Evolutionary conservation across 2,329 filamentous ascomycete species (phyloP).

Genomic region (Ciborinia camelliae): DNA sequence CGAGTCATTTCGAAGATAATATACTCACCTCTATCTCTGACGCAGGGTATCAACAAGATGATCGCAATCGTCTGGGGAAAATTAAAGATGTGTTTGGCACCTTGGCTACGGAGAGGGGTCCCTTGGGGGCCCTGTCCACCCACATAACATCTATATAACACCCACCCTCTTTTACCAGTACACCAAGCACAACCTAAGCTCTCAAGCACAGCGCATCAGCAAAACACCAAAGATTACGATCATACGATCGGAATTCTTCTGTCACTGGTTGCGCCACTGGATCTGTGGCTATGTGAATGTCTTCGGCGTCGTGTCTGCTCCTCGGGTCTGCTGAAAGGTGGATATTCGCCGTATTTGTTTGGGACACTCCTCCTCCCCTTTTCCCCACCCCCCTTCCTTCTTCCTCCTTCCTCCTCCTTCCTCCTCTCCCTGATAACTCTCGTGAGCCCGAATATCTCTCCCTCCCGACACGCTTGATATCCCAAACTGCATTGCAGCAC

Average conservation of each 20-base stretch:
- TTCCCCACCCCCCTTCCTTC: no score
- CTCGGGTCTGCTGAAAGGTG: conserved; percentile 14
- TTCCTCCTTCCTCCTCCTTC: no score
- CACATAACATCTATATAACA: no score
- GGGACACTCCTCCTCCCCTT: no score
- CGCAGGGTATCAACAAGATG: conserved; percentile 60
- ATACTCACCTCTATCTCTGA: conserved; percentile 17
- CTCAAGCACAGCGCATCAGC: background rate
- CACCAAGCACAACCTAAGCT: background rate
- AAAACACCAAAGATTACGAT: background rate
- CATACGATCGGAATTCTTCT: conserved; percentile 12
- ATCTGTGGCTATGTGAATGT: conserved; percentile 16
- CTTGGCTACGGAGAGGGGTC: conserved; percentile 53
- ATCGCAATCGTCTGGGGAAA: conserved; percentile 51
- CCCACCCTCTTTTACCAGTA: background rate
- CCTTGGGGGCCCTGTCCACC: conserved; percentile 57
- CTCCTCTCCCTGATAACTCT: no score
- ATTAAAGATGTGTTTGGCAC: conserved; percentile 60
- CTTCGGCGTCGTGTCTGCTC: conserved; percentile 14
- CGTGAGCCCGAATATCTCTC: no score
- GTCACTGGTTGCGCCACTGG: background rate
- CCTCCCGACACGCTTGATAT: background rate
- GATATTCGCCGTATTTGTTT: conserved; percentile 9
- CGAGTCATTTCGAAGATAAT: background rate
- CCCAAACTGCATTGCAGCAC: conserved; percentile 6